Evolutionary conservation across 805 yeast species (phyloP).

Genomic region (Cyberlindnera mississippiensis): DNA sequence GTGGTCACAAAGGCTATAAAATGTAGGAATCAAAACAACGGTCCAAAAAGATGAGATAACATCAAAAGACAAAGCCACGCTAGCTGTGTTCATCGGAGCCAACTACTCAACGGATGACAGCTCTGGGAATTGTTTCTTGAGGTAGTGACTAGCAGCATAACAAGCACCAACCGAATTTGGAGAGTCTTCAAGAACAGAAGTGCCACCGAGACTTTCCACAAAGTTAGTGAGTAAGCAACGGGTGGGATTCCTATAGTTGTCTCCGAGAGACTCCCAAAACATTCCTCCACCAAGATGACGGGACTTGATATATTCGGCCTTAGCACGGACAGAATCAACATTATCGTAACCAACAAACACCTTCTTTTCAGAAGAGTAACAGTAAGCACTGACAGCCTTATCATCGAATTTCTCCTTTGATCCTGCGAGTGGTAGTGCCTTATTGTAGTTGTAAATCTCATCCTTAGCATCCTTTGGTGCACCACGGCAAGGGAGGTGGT

Average conservation of each 20-base stretch:
- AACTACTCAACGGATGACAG: too few relatives aligned
- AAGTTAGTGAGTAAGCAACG: conserved; percentile 45
- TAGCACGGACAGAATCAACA: conserved; percentile 43
- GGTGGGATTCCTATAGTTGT: conserved; percentile 32
- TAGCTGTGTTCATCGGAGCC: too few relatives aligned
- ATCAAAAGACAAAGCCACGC: too few relatives aligned
- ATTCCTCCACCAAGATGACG: conserved; percentile 73
- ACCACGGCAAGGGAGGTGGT: conserved; percentile 42
- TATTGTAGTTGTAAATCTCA: conserved; percentile 52
- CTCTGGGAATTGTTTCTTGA: background rate
- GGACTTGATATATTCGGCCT: conserved; percentile 53
- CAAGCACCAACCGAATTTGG: conserved; percentile 7
- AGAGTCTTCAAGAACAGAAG: conserved; percentile 8
- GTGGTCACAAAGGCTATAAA: too few relatives aligned
- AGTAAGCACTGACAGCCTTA: conserved; percentile 49
- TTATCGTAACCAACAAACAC: conserved; percentile 66
- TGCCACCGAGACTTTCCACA: conserved; percentile 29
- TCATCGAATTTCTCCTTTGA: conserved; percentile 49
- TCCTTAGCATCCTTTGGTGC: background rate
- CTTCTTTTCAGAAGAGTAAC: conserved; percentile 36
- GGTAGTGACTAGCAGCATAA: conserved; percentile 14
- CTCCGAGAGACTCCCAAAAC: conserved; percentile 96
- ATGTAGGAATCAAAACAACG: too few relatives aligned
- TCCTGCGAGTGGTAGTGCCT: conserved; percentile 42
- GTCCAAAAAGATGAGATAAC: too few relatives aligned